A percentile compares a stretch with the other conserved stretches of the same genome.
phyloP scores from a whole-genome alignment of 2,329 filamentous ascomycete genomes.

The Dactylonectria macrodidyma region DNA sequence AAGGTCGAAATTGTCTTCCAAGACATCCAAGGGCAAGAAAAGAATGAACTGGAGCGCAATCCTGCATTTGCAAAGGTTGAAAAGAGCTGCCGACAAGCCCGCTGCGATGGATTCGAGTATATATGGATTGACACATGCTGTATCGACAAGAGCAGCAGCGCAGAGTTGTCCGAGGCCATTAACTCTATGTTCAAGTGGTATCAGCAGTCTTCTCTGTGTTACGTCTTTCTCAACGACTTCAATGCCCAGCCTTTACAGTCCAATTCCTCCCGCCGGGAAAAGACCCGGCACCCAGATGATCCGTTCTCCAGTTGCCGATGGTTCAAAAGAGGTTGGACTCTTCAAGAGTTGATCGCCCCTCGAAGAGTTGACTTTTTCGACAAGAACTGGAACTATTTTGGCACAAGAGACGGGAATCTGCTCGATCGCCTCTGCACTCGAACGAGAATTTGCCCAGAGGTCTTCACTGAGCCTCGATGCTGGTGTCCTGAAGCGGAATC shows the following conservation, averaged over 20 bases:
- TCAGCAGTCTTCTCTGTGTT: constrained; percentile 42
- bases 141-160: constrained; percentile 47
- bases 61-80: constrained; percentile 41
- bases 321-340: constrained; percentile 46
- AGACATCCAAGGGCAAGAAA: constrained; percentile 35
- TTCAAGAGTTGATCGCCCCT: constrained; percentile 52
- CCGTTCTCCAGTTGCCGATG: constrained; percentile 40
- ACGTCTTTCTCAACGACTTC: constrained; percentile 46
- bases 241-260: neutral
- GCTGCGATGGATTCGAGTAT: constrained; percentile 28
- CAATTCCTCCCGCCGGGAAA: neutral
- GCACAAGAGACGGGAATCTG: constrained; percentile 42
- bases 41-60: neutral
- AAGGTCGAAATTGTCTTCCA: constrained; percentile 49
- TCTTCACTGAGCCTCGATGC: constrained; percentile 41
- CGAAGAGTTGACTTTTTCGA: constrained; percentile 48
- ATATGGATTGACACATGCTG: constrained; percentile 51
- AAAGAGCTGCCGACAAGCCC: constrained; percentile 34
- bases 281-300: neutral
- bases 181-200: constrained; percentile 46
- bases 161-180: constrained; percentile 33
- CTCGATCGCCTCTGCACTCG: constrained; percentile 31
- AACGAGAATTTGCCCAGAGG: constrained; percentile 38
- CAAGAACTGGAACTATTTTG: constrained; percentile 44
- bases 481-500: constrained; percentile 14